Evolutionary conservation across 345 rosid genomes (phyloP).

Genomic region (Syzygium jambos): DNA sequence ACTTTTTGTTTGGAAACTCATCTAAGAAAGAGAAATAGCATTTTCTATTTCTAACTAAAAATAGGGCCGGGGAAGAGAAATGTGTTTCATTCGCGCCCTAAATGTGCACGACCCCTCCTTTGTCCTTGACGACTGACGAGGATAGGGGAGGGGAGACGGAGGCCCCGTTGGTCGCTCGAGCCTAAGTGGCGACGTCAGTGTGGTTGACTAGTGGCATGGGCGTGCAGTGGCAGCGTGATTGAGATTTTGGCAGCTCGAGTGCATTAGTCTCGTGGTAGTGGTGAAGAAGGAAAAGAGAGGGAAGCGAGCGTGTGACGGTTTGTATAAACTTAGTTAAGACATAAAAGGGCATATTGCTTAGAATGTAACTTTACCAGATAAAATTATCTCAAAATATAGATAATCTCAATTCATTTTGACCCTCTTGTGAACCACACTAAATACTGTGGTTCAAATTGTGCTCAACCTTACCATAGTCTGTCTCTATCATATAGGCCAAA

Average conservation of each 20-base stretch:
- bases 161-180: background rate
- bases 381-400: background rate
- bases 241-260: background rate
- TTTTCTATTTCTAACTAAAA: too few relatives aligned
- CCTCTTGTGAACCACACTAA: background rate
- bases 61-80: too few relatives aligned
- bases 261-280: background rate
- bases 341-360: background rate
- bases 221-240: background rate
- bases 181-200: background rate
- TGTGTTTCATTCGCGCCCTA: too few relatives aligned
- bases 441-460: accelerated
- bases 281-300: background rate
- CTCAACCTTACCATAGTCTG: background rate
- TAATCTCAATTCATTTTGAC: background rate
- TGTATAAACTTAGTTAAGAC: too few relatives aligned
- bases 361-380: background rate
- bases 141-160: background rate
- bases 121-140: too few relatives aligned
- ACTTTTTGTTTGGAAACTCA: too few relatives aligned
- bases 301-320: accelerated
- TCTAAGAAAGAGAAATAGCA: too few relatives aligned
- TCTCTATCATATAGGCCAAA: background rate
- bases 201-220: background rate
- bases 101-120: too few relatives aligned